Evolutionary conservation across 1,284 basidiomycete species (phyloP), one percentile per base, ranked within the genome.

Genomic region (Xerocomus minutiporus): DNA sequence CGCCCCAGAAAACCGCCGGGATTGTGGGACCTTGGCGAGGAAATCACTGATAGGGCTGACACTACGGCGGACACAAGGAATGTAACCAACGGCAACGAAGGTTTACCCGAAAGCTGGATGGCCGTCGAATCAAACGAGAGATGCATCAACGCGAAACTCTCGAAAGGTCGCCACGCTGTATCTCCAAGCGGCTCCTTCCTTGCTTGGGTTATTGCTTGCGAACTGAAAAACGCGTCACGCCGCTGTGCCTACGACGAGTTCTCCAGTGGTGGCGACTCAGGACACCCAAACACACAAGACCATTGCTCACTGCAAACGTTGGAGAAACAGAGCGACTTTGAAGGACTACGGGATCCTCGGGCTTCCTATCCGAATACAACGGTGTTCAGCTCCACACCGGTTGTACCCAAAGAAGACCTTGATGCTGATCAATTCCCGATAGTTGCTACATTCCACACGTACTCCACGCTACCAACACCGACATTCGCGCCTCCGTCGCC

Each of bases 401-500:
- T 38, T 34, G 20, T 15, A 32, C 50, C 51, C 28, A 47, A 54
- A 52, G 64, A 55, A 49, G 54, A 68, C 50, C 45, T 44, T 28
- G 54, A 56, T 31, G 56, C 46, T 43, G 54, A 64, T 46, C 59
- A 60, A 29, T 17, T 28, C n/a, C 5, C 50, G 48, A 56, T 32
- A 46, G 28, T 54, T 44, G 52, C 61, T 48, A 54, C 64, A 34
- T 65, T 56, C 46, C 52, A 58, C 44, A 59, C 64, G n/a, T 68
- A 55, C 55, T 55, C 66, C 49, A 64, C 67, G 31, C 48, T 71
- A 12, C 56, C 65, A 8, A 57, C 66, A 12, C 68, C 66, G 23
- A 51, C 52, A 23, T 69, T 69, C 32, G 63, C 65, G 20, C 59
- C 60, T 44, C 68, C 64, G 52, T 69, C 66, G 17, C 61, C 67